Evolutionary conservation across 768 basidiomycete genomes (phyloP), one percentile per base, ranked within the genome.

Genomic region (Clitopilus hobsonii): DNA sequence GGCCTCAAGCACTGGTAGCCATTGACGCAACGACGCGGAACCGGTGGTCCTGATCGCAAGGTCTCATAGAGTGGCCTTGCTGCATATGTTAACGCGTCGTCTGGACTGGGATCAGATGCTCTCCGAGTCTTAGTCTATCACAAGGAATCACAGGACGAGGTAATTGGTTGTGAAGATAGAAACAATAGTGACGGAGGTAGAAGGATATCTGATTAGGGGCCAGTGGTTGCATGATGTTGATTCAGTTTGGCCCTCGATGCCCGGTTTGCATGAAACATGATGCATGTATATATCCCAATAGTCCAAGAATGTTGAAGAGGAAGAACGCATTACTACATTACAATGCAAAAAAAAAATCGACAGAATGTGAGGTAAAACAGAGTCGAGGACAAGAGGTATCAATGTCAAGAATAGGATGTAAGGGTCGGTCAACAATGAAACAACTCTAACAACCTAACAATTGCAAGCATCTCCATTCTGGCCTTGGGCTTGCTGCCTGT

Each of bases 401-500:
- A 36, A 36, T 18, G 38, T 11, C 38, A 18, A 41, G 38, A 32
- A 32, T 7, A 32, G 30, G 30, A 18, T 18, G 38, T 11, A 18
- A 18, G 41, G 5, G 10, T 8, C 18, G 22, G 41, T 45, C 41
- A 10, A 45, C n/a, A 20, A 45, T 45, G n/a, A 18, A 10, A 8
- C 18, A 45, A 18, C n/a, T 36, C 29, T 30, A 30, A 30, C 41
- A 45, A 47, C 56, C 74, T 74, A 94, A 71, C 91, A 94, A 66
- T 91, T 92, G 75, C 91, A 94, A 53, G 74, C 72, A 38, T 91
- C 41, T 16, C 41, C 89, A 59, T 76, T 76, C 65, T 82, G 79
- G 38, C 76, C 78, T 58, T 76, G 75, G 14, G 76, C 60, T 20
- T 79, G 60, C 65, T 87, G 86, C 65, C 79, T 89, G 74, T 88